phyloP scores from a whole-genome alignment of 1,284 basidiomycete species.

The Meripilus lineatus region DNA sequence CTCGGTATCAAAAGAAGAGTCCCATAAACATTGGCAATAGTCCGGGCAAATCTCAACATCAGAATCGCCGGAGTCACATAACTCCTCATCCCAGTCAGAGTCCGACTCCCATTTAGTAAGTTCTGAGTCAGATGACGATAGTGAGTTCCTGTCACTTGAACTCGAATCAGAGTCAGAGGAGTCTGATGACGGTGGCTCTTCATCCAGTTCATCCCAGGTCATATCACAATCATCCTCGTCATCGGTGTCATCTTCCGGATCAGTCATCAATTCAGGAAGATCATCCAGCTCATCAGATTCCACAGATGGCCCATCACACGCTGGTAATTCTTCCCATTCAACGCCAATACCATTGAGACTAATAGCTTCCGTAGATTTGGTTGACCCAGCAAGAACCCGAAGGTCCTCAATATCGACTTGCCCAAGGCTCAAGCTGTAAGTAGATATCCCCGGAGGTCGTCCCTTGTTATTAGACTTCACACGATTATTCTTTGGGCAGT shows the following conservation, averaged over 20 bases:
- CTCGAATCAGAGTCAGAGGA: neutral
- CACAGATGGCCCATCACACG: too few species aligned
- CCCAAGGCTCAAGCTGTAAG: neutral
- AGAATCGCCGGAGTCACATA: too few species aligned
- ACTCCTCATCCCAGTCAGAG: too few species aligned
- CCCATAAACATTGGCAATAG: too few species aligned
- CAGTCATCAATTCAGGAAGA: too few species aligned
- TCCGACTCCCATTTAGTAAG: neutral
- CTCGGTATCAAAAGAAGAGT: too few species aligned
- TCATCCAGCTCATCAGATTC: too few species aligned
- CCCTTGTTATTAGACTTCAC: constrained; percentile 7
- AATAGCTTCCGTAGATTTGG: neutral
- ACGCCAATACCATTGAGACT: too few species aligned
- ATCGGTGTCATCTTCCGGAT: too few species aligned
- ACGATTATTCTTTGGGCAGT: constrained; percentile 10
- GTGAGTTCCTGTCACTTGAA: neutral
- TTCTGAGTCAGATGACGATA: neutral
- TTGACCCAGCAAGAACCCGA: constrained; percentile 1
- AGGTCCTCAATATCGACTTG: constrained; percentile 4
- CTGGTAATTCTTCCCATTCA: too few species aligned
- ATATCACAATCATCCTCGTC: too few species aligned
- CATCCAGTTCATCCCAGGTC: neutral
- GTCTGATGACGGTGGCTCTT: neutral
- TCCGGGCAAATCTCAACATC: too few species aligned
- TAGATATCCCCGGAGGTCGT: constrained; percentile 7